Evolutionary conservation across 352 stramenopile species (phyloP), one percentile per base, ranked within the genome.

Genomic region (Plasmopara muralis): DNA sequence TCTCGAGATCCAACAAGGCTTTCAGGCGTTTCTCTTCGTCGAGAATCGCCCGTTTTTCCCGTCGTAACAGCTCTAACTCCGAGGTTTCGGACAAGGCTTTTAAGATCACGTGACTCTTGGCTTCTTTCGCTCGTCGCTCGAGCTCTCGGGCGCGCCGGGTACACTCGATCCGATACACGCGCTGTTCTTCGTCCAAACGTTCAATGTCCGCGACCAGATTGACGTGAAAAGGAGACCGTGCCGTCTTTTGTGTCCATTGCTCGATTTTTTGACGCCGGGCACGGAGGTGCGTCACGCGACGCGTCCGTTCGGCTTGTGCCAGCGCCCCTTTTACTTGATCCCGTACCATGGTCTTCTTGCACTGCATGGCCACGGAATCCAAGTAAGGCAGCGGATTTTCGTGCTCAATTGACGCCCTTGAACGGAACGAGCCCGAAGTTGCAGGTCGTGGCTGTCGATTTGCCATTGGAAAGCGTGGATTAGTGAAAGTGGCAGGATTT

Each of bases 161-260:
- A 43, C 94, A 81, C 57, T 96, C 88, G 52, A 71, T 70, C 31
- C 91, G 57, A 2, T 87, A 74, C 25, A 97, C 67, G 6, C 77
- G 77, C 49, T 97, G 67, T 33, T 89, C 91, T 64, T 98, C 91
- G 35, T 97, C 88, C 34, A 97, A 70, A 2, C 89, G 80, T 55
- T 98, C 91, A 59, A 95, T 95, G 57, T 97, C 91, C n/a, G 92
- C 92, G 9, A 98, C 80, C 28, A 97, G 66, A 55, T 98, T 93
- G 8, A 98, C 87, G 14, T 93, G 76, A 48, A 98, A 98, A 3
- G 92, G 91, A 14, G 80, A 96, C 33, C 84, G 77, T n/a, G 85
- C 56, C 0, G 85, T 94, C 68, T 96, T 96, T n/a, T 83, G 68
- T 55, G 93, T 77, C 89, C 89, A 97, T 39, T 87, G 83, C 29